phyloP scores from a whole-genome alignment of 108 stramenopile species.

The Aurantiochytrium sp. region DNA sequence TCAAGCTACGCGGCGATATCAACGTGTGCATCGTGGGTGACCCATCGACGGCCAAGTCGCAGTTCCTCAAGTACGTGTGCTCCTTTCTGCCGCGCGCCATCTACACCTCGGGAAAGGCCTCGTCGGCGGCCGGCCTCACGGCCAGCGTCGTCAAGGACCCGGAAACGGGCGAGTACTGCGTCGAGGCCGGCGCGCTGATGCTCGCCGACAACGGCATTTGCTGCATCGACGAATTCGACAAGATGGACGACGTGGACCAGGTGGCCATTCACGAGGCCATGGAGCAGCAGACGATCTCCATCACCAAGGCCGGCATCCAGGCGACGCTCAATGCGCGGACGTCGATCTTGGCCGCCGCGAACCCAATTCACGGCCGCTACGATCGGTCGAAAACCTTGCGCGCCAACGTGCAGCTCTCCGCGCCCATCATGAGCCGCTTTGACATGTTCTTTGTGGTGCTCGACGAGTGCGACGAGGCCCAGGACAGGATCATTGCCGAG shows the following conservation, averaged over 20 bases:
- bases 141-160: constrained; percentile 89
- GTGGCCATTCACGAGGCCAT: constrained; percentile 90
- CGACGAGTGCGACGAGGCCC: constrained; percentile 88
- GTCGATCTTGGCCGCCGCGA: constrained; percentile 96
- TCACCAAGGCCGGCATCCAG: constrained; percentile 98
- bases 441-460: constrained; percentile 98
- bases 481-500: constrained; percentile 82
- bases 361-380: constrained; percentile 97
- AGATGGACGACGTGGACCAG: constrained; percentile 95
- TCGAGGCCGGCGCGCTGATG: constrained; percentile 99
- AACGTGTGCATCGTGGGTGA: constrained; percentile 98
- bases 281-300: constrained; percentile 91
- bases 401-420: constrained; percentile 86
- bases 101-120: constrained; percentile 95
- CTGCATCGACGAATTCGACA: constrained; percentile 95
- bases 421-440: constrained; percentile 95
- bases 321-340: constrained; percentile 96
- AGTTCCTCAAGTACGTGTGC: constrained; percentile 93
- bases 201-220: constrained; percentile 98
- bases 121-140: constrained; percentile 95
- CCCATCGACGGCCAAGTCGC: constrained; percentile 96
- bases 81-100: constrained; percentile 84
- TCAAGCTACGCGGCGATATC: constrained; percentile 92
- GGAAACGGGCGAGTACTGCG: constrained; percentile 95
- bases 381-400: constrained; percentile 91